A percentile compares a stretch with the other conserved stretches of the same genome.
These are phyloP conservation scores for Zygosaccharomyces bisporus DNA, from an alignment of 805 yeast species.

Conservation along the genomic window DNA sequence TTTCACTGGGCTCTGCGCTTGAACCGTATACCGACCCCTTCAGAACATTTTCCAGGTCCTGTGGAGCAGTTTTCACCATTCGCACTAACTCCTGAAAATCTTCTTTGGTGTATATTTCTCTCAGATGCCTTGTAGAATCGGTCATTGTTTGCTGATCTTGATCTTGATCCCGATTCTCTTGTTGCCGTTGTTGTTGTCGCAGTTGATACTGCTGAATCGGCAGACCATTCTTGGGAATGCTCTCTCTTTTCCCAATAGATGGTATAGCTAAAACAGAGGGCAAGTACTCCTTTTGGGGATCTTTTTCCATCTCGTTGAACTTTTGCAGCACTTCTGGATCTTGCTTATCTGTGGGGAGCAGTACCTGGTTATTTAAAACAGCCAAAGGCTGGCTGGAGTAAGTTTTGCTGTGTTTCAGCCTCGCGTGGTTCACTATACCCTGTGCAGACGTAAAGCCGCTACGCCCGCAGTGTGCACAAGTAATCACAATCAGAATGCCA, in stretches of 20 bases:
- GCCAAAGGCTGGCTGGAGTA: slow-evolving; percentile 72
- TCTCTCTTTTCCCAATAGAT: slow-evolving; percentile 11
- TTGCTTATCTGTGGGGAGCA: slow-evolving; percentile 36
- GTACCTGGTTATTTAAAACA: slow-evolving; percentile 60
- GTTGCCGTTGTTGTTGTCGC: not conserved
- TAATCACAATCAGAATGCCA: slow-evolving; percentile 63
- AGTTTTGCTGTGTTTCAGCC: slow-evolving; percentile 69
- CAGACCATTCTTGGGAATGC: slow-evolving; percentile 10
- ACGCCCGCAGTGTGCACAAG: slow-evolving; percentile 64
- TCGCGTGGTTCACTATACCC: slow-evolving; percentile 73
- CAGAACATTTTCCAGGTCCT: slow-evolving; percentile 27
- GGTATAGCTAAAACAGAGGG: slow-evolving; percentile 31
- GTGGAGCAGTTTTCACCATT: slow-evolving; percentile 30
- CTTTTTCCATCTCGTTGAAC: slow-evolving; percentile 26
- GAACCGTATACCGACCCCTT: slow-evolving; percentile 13
- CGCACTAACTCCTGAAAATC: slow-evolving; percentile 30
- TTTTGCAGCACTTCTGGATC: slow-evolving; percentile 25
- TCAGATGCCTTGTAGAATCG: slow-evolving; percentile 20
- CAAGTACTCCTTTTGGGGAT: slow-evolving; percentile 29
- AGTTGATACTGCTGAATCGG: slow-evolving; percentile 4
- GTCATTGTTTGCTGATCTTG: slow-evolving; percentile 1
- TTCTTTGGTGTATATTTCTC: slow-evolving; percentile 26
- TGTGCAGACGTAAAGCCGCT: slow-evolving; percentile 74
- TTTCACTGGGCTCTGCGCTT: slow-evolving; percentile 13
- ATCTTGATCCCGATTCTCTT: not conserved